Percentiles rank a stretch among this genome's conserved stretches.
These are phyloP conservation scores for Lyophyllum shimeji DNA, from an alignment of 768 basidiomycete genomes.

Conservation along the genomic window DNA sequence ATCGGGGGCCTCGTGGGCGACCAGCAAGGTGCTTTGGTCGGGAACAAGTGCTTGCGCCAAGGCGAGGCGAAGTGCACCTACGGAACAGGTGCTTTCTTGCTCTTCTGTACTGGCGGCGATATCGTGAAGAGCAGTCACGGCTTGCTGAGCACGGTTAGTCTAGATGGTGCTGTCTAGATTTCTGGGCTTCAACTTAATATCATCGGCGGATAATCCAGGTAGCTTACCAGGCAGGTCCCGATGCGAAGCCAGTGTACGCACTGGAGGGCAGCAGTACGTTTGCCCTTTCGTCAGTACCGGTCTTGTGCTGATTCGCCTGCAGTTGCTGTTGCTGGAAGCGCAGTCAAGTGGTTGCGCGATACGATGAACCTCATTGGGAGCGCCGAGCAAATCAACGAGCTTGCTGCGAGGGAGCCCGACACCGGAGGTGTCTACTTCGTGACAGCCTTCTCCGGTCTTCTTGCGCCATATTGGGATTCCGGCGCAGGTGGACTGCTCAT, in stretches of 20 bases:
- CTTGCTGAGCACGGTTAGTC: slow-evolving; percentile 77
- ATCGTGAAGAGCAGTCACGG: slow-evolving; percentile 87
- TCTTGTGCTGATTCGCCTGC: background rate
- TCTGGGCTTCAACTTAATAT: background rate
- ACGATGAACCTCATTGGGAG: slow-evolving; percentile 80
- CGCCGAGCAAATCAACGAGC: slow-evolving; percentile 80
- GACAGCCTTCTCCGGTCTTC: slow-evolving; percentile 92
- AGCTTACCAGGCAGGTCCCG: slow-evolving; percentile 85
- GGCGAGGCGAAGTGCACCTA: slow-evolving; percentile 99
- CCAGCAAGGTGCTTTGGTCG: slow-evolving; percentile 95
- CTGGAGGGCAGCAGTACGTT: slow-evolving; percentile 89
- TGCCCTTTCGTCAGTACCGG: background rate
- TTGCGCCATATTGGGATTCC: slow-evolving; percentile 98
- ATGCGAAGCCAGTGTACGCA: slow-evolving; percentile 82
- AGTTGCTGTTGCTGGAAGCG: slow-evolving; percentile 95
- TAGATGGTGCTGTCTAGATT: background rate
- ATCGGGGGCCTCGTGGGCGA: slow-evolving; percentile 97
- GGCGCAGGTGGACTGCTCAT: slow-evolving; percentile 86
- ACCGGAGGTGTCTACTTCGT: slow-evolving; percentile 96
- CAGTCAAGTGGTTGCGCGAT: slow-evolving; percentile 96
- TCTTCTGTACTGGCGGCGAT: slow-evolving; percentile 91
- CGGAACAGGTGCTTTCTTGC: slow-evolving; percentile 93
- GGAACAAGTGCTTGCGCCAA: slow-evolving; percentile 89
- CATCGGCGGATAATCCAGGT: slow-evolving; percentile 46
- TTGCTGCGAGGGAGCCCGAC: slow-evolving; percentile 74